Evolutionary conservation across 2,329 filamentous ascomycete genomes (phyloP).

Genomic region (Blastomyces silverae): DNA sequence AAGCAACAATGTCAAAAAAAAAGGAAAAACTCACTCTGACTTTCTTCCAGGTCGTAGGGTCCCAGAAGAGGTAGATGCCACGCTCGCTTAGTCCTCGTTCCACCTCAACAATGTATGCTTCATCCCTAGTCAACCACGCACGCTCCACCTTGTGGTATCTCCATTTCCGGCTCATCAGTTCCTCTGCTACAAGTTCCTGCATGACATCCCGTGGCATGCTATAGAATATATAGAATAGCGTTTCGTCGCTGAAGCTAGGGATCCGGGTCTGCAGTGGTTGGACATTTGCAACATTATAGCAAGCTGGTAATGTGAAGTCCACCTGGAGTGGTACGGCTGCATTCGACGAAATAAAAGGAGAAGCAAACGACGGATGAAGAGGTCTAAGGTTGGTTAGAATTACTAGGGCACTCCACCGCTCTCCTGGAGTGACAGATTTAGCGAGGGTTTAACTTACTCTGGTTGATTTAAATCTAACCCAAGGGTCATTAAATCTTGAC

Average conservation of each 20-base stretch:
- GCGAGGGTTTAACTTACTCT: constrained; percentile 42
- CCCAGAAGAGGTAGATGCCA: constrained; percentile 48
- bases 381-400: constrained; percentile 42
- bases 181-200: constrained; percentile 59
- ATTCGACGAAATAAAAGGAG: constrained; percentile 54
- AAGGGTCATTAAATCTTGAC: constrained; percentile 57
- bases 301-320: constrained; percentile 56
- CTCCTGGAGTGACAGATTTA: neutral
- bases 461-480: constrained; percentile 58
- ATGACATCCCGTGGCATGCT: constrained; percentile 58
- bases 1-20: neutral
- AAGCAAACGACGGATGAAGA: constrained; percentile 57
- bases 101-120: constrained; percentile 43
- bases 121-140: constrained; percentile 47
- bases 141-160: constrained; percentile 48
- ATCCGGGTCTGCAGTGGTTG: constrained; percentile 55
- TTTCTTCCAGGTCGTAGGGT: constrained; percentile 46
- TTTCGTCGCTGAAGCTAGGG: constrained; percentile 56
- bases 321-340: constrained; percentile 55
- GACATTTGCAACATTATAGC: constrained; percentile 61
- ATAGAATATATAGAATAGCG: constrained; percentile 64
- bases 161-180: constrained; percentile 52
- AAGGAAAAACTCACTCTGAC: constrained; percentile 36
- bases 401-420: neutral
- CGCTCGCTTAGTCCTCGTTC: constrained; percentile 45